These are phyloP conservation scores for Jackrogersella multiformis DNA, from an alignment of 495 filamentous ascomycete species.

Conservation along the genomic window DNA sequence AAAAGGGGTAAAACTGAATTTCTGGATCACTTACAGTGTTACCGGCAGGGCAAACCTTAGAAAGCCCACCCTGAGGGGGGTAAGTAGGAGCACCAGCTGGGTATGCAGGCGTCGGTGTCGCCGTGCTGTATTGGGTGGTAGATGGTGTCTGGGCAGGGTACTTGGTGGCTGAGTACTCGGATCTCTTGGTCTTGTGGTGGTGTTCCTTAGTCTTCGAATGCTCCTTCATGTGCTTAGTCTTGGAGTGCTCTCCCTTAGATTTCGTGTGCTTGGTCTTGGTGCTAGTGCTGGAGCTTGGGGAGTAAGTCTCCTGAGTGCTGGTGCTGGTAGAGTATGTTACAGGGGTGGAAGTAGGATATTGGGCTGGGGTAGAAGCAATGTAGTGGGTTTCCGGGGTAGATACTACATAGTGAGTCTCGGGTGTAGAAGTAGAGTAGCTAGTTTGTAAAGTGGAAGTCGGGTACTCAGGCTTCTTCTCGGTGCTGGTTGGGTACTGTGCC, in stretches of 20 bases:
- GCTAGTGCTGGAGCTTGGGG: background rate
- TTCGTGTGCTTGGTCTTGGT: conserved; percentile 2
- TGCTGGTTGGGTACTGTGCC: conserved; percentile 24
- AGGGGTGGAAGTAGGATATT: background rate
- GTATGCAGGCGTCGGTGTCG: background rate
- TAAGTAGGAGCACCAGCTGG: background rate
- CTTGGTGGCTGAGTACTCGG: background rate
- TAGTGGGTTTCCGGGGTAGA: conserved; percentile 6
- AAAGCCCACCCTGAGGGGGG: conserved; percentile 11
- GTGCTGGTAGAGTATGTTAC: conserved; percentile 1
- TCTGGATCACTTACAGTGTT: conserved; percentile 8
- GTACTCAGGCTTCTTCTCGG: conserved; percentile 19
- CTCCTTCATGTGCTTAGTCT: conserved; percentile 19
- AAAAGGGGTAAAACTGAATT: background rate
- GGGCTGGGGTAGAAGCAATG: conserved; percentile 14
- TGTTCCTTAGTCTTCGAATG: conserved; percentile 12
- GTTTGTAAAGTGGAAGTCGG: conserved; percentile 8
- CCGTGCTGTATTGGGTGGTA: background rate
- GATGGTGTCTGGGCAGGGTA: conserved; percentile 10
- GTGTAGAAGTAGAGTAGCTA: conserved; percentile 14
- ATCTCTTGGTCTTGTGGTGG: conserved; percentile 17
- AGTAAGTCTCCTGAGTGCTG: background rate
- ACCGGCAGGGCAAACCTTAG: conserved; percentile 14
- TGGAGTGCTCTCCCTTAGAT: conserved; percentile 5
- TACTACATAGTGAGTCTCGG: background rate